Evolutionary conservation across 257 asterid species (phyloP).

Genomic region (Solanum appendiculatum): DNA sequence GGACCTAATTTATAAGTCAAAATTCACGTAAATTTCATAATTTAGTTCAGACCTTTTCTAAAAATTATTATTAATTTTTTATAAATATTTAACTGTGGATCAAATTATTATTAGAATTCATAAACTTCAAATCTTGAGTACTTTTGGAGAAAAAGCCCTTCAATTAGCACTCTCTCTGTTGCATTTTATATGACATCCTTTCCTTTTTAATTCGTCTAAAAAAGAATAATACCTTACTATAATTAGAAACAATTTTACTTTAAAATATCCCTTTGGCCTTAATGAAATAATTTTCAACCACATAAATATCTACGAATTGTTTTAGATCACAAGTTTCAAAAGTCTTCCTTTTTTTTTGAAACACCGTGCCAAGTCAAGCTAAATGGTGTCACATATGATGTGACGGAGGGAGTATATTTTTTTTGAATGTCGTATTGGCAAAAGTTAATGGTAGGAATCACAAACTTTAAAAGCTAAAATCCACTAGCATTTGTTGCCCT

Average conservation of each 20-base stretch:
- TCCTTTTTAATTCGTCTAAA: too few species aligned
- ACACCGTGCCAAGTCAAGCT: too few species aligned
- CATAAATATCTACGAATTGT: too few species aligned
- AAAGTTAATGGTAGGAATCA: neutral
- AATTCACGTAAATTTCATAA: neutral
- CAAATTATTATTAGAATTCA: neutral
- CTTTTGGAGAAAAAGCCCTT: accelerated
- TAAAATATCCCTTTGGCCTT: too few species aligned
- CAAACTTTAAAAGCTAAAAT: neutral
- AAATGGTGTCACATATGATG: too few species aligned
- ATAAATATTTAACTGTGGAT: neutral
- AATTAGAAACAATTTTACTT: too few species aligned
- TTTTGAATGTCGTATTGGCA: neutral
- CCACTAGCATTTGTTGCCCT: neutral
- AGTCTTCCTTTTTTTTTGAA: too few species aligned
- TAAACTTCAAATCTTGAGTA: neutral
- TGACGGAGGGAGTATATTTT: neutral
- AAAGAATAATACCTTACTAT: too few species aligned
- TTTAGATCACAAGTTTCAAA: too few species aligned
- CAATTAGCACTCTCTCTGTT: too few species aligned
- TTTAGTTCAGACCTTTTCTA: neutral
- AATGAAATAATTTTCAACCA: too few species aligned
- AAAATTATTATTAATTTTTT: neutral
- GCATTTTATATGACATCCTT: too few species aligned
- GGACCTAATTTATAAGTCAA: neutral